Percentiles rank a stretch among this genome's conserved stretches.
These are phyloP conservation scores for Kwoniella dejecticola DNA, from an alignment of 768 basidiomycete genomes.

Conservation along the genomic window DNA sequence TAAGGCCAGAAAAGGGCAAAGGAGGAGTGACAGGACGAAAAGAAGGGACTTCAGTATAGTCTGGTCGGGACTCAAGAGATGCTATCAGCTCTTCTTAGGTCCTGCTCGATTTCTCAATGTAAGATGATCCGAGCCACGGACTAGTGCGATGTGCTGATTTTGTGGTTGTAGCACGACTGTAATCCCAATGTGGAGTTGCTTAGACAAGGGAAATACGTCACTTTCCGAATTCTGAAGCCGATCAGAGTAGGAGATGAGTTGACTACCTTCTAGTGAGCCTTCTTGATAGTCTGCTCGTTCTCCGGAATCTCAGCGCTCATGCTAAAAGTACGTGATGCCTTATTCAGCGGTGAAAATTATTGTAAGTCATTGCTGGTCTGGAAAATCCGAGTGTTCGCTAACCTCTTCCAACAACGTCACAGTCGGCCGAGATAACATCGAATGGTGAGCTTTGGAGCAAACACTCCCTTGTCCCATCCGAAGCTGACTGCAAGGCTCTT, in stretches of 20 bases:
- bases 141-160: too few species aligned
- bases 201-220: slow-evolving; percentile 48
- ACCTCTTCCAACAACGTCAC: not conserved
- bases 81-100: slow-evolving; percentile 53
- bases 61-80: slow-evolving; percentile 46
- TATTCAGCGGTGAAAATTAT: slow-evolving; percentile 40
- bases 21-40: slow-evolving; percentile 44
- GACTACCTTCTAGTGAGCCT: slow-evolving; percentile 51
- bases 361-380: slow-evolving; percentile 28
- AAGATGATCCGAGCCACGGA: slow-evolving; percentile 2
- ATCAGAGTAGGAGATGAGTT: slow-evolving; percentile 52
- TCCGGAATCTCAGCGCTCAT: not conserved
- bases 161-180: slow-evolving; percentile 53
- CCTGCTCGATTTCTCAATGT: slow-evolving; percentile 55
- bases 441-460: slow-evolving; percentile 36
- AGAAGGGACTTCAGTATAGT: slow-evolving; percentile 53
- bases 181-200: slow-evolving; percentile 51
- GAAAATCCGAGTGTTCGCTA: too few species aligned
- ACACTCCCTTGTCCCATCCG: not conserved
- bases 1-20: slow-evolving; percentile 9
- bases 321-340: not conserved
- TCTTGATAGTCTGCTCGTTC: slow-evolving; percentile 4
- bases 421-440: slow-evolving; percentile 47
- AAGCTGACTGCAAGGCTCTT: slow-evolving; percentile 2
- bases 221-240: slow-evolving; percentile 44